Evolutionary conservation across 495 filamentous ascomycete genomes (phyloP).

Genomic region (Daldinia grandis): DNA sequence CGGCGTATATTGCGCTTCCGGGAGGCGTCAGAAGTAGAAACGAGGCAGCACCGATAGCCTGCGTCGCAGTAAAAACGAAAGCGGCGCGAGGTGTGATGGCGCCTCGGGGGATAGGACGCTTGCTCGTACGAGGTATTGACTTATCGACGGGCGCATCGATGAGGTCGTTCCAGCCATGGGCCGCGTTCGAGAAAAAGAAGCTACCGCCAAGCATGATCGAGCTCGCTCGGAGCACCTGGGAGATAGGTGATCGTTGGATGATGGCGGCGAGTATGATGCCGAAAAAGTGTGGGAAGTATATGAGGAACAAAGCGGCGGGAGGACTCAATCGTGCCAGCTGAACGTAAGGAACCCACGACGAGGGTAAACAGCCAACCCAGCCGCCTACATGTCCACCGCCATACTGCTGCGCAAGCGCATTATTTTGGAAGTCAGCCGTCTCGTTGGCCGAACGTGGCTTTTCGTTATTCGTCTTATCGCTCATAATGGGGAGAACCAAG

Average conservation of each 20-base stretch:
- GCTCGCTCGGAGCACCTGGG: constrained; percentile 30
- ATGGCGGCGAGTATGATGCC: constrained; percentile 50
- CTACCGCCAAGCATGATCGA: constrained; percentile 46
- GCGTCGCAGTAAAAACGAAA: constrained; percentile 45
- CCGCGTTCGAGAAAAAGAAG: constrained; percentile 55
- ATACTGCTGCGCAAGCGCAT: constrained; percentile 42
- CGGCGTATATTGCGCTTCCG: constrained; percentile 42
- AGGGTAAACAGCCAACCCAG: constrained; percentile 43
- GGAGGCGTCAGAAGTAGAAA: constrained; percentile 39
- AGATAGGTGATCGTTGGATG: constrained; percentile 30
- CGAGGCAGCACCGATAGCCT: constrained; percentile 39
- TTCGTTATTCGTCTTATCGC: constrained; percentile 25
- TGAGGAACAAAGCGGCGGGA: constrained; percentile 48
- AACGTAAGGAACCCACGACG: constrained; percentile 49
- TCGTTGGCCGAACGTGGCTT: constrained; percentile 27
- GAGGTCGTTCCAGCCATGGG: constrained; percentile 56
- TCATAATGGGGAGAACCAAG: constrained; percentile 6
- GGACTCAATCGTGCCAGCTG: constrained; percentile 50
- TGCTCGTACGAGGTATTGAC: constrained; percentile 47
- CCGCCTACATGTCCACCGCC: constrained; percentile 44
- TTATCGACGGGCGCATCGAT: constrained; percentile 53
- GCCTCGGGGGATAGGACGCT: constrained; percentile 52
- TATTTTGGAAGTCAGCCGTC: constrained; percentile 29
- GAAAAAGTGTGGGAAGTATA: constrained; percentile 53
- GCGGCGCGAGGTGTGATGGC: constrained; percentile 48